phyloP scores from a whole-genome alignment of 2,329 filamentous ascomycete species.

The Elsinoe arachidis region DNA sequence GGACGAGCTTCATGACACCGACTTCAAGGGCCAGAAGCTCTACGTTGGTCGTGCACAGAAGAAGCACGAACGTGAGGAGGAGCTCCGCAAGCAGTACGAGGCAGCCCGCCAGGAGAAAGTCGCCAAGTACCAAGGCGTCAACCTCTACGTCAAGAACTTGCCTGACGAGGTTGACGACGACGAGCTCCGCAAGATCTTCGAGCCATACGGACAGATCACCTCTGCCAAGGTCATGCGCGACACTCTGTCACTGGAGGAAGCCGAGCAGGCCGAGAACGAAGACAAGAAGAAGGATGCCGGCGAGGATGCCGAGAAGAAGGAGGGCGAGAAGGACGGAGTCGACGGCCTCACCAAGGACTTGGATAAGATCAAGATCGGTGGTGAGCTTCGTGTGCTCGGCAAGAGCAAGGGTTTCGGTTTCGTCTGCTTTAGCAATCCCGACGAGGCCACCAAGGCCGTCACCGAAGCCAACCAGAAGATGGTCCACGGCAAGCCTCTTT shows the following conservation, averaged over 20 bases:
- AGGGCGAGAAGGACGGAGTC: constrained; percentile 49
- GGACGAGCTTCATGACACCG: constrained; percentile 81
- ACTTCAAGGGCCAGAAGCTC: constrained; percentile 88
- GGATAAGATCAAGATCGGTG: constrained; percentile 45
- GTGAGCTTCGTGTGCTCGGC: constrained; percentile 61
- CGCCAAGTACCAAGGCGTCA: constrained; percentile 98
- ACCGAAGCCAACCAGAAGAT: constrained; percentile 99
- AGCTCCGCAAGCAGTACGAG: constrained; percentile 97
- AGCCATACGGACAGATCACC: constrained; percentile 86
- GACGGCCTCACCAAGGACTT: constrained; percentile 42
- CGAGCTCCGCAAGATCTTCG: constrained; percentile 89
- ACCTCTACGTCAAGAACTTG: constrained; percentile 99
- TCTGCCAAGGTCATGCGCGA: constrained; percentile 99
- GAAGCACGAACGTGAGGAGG: constrained; percentile 99
- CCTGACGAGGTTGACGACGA: constrained; percentile 96
- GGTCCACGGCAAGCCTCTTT: constrained; percentile 92
- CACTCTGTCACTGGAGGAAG: constrained; percentile 38
- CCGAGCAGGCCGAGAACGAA: constrained; percentile 41
- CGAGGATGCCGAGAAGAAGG: constrained; percentile 44
- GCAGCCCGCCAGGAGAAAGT: constrained; percentile 96
- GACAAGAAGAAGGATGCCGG: constrained; percentile 48
- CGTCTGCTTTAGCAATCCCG: constrained; percentile 99
- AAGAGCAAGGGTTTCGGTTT: constrained; percentile 99
- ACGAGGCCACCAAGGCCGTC: constrained; percentile 97
- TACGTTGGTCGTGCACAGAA: constrained; percentile 98